phyloP scores from a whole-genome alignment of 148 eudicot species.

The Rhododendron ovatum region DNA sequence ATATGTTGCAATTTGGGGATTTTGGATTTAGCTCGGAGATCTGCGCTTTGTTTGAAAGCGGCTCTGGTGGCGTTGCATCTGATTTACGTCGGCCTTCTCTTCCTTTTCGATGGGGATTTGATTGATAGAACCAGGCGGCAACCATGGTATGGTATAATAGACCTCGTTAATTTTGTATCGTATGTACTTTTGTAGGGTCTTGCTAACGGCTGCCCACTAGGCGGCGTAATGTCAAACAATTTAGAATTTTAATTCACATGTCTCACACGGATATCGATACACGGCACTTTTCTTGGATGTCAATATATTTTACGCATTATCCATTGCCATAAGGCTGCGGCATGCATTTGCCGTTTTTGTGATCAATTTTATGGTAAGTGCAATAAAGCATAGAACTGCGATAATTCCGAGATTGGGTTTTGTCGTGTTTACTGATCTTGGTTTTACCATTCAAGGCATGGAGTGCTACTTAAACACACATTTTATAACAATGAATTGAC shows the following conservation, averaged over 20 bases:
- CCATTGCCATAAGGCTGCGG: too few relatives aligned
- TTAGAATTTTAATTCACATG: too few relatives aligned
- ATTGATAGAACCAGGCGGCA: conserved; percentile 35
- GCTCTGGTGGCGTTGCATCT: conserved; percentile 68
- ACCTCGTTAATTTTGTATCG: not conserved
- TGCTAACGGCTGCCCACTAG: not conserved
- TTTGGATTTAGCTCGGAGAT: conserved; percentile 57
- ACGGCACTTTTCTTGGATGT: not conserved
- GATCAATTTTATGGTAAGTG: not conserved
- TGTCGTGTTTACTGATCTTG: not conserved
- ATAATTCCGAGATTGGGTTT: not conserved
- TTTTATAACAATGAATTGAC: not conserved
- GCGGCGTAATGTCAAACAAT: not conserved
- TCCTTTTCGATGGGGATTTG: conserved; percentile 49
- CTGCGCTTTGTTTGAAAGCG: conserved; percentile 53
- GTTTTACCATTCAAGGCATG: too few relatives aligned
- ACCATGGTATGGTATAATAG: conserved; percentile 49
- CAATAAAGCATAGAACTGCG: not conserved
- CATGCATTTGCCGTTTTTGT: too few relatives aligned
- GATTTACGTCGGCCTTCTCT: conserved; percentile 41
- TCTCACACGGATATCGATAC: not conserved
- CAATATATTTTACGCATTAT: too few relatives aligned
- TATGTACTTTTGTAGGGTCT: not conserved
- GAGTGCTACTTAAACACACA: not conserved
- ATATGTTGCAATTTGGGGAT: not conserved